These are phyloP conservation scores for Pleurotus djamor DNA, from an alignment of 768 basidiomycete species.

Conservation along the genomic window DNA sequence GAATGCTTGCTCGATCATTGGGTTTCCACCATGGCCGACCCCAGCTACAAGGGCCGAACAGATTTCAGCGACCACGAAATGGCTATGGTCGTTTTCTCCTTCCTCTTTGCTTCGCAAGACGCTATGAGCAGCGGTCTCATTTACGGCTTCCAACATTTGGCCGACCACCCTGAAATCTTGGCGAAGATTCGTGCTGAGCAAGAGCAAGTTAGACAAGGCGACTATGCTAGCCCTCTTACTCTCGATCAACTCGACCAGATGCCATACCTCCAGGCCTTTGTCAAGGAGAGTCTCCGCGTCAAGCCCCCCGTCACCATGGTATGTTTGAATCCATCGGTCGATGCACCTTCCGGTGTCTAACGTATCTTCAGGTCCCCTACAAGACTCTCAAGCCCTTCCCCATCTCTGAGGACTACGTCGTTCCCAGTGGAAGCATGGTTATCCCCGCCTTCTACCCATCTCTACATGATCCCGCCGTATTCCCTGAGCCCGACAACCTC, in stretches of 20 bases:
- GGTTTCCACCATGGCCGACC: slow-evolving; percentile 72
- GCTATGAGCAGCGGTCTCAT: slow-evolving; percentile 98
- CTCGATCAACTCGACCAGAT: slow-evolving; percentile 90
- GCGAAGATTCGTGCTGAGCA: slow-evolving; percentile 92
- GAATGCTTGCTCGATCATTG: slow-evolving; percentile 93
- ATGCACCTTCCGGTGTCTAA: neutral
- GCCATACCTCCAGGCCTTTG: slow-evolving; percentile 89
- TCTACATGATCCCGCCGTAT: slow-evolving; percentile 85
- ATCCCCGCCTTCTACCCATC: slow-evolving; percentile 94
- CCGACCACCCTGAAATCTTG: slow-evolving; percentile 87
- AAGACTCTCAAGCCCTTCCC: slow-evolving; percentile 87
- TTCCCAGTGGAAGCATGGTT: slow-evolving; percentile 89
- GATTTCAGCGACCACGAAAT: slow-evolving; percentile 95
- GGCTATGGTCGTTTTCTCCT: slow-evolving; percentile 95
- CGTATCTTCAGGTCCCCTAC: slow-evolving; percentile 78
- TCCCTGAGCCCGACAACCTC: slow-evolving; percentile 83
- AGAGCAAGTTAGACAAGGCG: slow-evolving; percentile 74
- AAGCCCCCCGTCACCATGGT: slow-evolving; percentile 98
- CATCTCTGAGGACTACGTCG: slow-evolving; percentile 88
- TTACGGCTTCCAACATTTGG: slow-evolving; percentile 94
- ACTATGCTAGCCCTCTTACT: slow-evolving; percentile 74
- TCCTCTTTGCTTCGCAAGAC: slow-evolving; percentile 96
- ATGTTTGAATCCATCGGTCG: slow-evolving; percentile 12
- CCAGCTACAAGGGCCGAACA: slow-evolving; percentile 68
- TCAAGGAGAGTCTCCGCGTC: slow-evolving; percentile 90